A percentile compares a stretch with the other conserved stretches of the same genome.
phyloP scores from a whole-genome alignment of 2,329 filamentous ascomycete genomes.

The Diaporthe aspalathi region DNA sequence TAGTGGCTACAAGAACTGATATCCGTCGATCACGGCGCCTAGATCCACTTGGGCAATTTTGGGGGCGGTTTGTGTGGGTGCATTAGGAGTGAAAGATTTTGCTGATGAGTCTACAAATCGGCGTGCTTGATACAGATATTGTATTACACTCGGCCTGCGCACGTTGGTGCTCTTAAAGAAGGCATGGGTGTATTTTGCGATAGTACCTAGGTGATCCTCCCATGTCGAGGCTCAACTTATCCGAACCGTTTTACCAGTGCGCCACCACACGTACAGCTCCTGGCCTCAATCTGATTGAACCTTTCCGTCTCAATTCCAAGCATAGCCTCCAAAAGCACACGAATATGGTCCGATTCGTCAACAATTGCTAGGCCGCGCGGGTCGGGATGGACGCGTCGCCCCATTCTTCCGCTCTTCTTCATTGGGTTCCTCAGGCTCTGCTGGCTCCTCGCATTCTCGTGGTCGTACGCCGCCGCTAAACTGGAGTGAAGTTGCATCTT shows the following conservation, averaged over 20 bases:
- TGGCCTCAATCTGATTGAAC: neutral
- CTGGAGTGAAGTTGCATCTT: neutral
- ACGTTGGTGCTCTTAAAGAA: neutral
- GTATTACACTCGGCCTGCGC: neutral
- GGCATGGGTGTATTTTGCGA: no score
- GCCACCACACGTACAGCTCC: neutral
- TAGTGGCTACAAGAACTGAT: neutral
- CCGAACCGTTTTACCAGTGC: no score
- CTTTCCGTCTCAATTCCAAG: neutral
- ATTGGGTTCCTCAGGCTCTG: constrained; percentile 8
- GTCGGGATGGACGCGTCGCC: neutral
- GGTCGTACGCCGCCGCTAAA: neutral
- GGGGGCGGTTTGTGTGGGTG: no score
- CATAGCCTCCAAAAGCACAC: no score
- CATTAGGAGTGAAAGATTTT: no score
- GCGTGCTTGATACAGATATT: neutral
- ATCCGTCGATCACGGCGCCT: no score
- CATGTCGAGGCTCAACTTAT: neutral
- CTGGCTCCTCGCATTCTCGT: constrained; percentile 20
- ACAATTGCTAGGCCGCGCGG: constrained; percentile 3
- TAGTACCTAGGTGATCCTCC: no score
- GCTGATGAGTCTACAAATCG: accelerated
- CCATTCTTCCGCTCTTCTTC: constrained; percentile 6
- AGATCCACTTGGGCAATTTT: no score
- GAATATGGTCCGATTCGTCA: neutral